A percentile compares a stretch with the other conserved stretches of the same genome.
Evolutionary conservation across 345 rosid genomes (phyloP).

Genomic region (Trapa bicornis): DNA sequence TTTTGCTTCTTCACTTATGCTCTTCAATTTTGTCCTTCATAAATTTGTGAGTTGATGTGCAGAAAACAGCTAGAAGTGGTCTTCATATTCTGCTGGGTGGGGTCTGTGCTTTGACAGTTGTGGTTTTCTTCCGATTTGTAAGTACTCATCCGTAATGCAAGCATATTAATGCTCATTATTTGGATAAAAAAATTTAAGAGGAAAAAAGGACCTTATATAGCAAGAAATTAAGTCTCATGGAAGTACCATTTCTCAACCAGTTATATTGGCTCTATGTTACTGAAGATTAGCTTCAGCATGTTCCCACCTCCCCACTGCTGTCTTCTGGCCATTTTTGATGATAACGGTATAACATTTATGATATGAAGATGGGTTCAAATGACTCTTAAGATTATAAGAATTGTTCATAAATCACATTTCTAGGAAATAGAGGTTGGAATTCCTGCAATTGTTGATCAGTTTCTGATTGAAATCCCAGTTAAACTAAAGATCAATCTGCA

Average conservation of each 20-base stretch:
- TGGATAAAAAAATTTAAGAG: not conserved
- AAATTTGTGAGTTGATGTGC: conserved; percentile 7
- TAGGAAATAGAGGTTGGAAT: not conserved
- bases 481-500: not conserved
- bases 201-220: not conserved
- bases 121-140: conserved; percentile 90
- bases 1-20: not conserved
- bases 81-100: conserved; percentile 90
- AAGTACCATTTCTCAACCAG: not conserved
- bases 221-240: not conserved
- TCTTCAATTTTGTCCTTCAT: not conserved
- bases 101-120: conserved; percentile 74
- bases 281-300: not conserved
- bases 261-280: not conserved
- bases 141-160: conserved; percentile 20
- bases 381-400: not conserved
- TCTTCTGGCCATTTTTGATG: not conserved
- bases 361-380: not conserved
- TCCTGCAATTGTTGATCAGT: not conserved
- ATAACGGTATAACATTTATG: not conserved
- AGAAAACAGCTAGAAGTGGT: conserved; percentile 92
- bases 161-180: not conserved
- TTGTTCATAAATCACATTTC: no score
- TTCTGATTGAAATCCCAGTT: not conserved
- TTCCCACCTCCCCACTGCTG: not conserved